These are phyloP conservation scores for Verticillium albo-atrum DNA, from an alignment of 2,329 filamentous ascomycete species.

Conservation along the genomic window DNA sequence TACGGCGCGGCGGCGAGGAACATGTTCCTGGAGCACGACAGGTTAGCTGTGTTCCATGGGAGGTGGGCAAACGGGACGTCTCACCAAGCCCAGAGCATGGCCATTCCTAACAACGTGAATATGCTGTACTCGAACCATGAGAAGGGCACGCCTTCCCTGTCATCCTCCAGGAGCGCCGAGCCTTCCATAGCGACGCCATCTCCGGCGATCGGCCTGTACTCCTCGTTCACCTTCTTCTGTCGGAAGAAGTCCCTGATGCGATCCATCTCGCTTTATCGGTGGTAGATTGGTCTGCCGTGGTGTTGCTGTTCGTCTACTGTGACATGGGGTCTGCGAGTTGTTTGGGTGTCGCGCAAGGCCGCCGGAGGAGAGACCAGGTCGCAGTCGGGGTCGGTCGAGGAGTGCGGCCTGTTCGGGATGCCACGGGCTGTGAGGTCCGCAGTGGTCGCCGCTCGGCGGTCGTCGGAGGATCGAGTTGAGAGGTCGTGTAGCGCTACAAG, in stretches of 20 bases:
- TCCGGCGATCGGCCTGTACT: conserved; percentile 20
- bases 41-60: conserved; percentile 2
- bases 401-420: background rate
- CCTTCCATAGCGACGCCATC: conserved; percentile 18
- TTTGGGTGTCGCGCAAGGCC: background rate
- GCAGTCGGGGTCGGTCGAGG: background rate
- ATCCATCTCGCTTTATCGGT: conserved; percentile 3
- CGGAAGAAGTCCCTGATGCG: conserved; percentile 8
- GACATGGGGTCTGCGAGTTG: background rate
- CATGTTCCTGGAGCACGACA: conserved; percentile 71
- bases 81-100: conserved; percentile 98
- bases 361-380: background rate
- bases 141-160: conserved; percentile 51
- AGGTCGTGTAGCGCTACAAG: background rate
- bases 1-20: conserved; percentile 93
- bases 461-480: background rate
- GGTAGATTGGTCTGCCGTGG: background rate
- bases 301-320: background rate
- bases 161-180: conserved; percentile 19
- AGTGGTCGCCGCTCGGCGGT: background rate
- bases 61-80: conserved; percentile 17
- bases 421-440: background rate
- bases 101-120: conserved; percentile 79
- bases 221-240: conserved; percentile 8
- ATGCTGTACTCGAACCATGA: conserved; percentile 84